Evolutionary conservation across 768 basidiomycete genomes (phyloP), one percentile per base, ranked within the genome.

Genomic region (Mycena filopes): DNA sequence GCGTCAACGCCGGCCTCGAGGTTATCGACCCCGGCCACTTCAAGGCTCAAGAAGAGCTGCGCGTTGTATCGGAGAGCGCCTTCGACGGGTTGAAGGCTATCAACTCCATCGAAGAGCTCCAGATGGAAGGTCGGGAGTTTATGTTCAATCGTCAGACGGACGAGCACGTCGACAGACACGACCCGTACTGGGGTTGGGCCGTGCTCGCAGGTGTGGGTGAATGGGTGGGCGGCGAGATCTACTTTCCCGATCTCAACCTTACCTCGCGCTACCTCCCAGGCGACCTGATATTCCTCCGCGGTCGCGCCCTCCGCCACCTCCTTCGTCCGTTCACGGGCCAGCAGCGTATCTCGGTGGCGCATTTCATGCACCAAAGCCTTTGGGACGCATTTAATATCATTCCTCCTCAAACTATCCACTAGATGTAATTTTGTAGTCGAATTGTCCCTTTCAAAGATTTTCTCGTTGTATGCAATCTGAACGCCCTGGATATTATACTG

Each of bases 91-190:
- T 45, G 43, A 11, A 45, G 21, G n/a, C n/a, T 15, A 11, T 45
- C 43, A 21, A 45, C 43, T 8, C 8, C 12, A 12, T n/a, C 15
- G 69, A 72, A 49, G 66, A 66, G 36, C 61, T 68, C 6, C 31
- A 68, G 7, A 25, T 60, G 18, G 69, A 72, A 58, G 69, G 71
- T 13, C 23, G 63, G 10, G 69, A 57, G 23, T 60, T 72, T 21
- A 60, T 68, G 47, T 72, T 31, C 29, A 72, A 72, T 41, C 46
- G 69, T 9, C 54, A 70, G 50, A 67, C 69, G 9, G 42, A 36
- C 12, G 16, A 33, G 12, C 71, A 72, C 45, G 11, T 28, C 9
- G 71, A 72, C 48, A 20, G 28, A 8, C 43, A 40, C 21, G 69
- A 72, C 49, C 71, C 69, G 1, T 25, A 18, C 16, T n/a, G 26